Conservation (phyloP, 75 land plant species). For the Cupressus sempervirens region DNA sequence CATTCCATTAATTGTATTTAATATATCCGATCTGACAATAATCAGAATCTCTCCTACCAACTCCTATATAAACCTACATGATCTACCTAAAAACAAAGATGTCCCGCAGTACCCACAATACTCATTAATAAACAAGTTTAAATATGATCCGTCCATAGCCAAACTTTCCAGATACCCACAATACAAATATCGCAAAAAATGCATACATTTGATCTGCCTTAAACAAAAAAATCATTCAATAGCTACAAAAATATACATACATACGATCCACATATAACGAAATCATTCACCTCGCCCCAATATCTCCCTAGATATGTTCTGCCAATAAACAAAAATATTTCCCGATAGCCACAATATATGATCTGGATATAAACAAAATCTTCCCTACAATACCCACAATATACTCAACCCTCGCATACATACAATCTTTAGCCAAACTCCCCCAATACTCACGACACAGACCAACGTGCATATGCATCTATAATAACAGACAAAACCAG, state of each 20-base stretch:
- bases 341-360: too few species aligned
- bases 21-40: background rate
- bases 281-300: background rate
- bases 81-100: background rate
- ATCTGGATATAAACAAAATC: background rate
- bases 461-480: background rate
- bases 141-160: background rate
- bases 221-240: background rate
- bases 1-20: conserved; percentile 1
- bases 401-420: background rate
- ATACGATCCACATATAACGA: background rate
- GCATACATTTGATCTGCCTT: background rate
- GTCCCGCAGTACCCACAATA: background rate
- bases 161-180: background rate
- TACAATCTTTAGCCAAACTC: background rate
- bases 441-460: background rate
- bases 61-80: background rate
- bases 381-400: background rate
- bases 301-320: background rate
- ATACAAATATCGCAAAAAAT: background rate
- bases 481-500: background rate
- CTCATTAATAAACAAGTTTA: background rate
- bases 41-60: background rate
- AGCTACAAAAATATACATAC: background rate
- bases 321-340: too few species aligned